Evolutionary conservation across 805 yeast species (phyloP), one percentile per base, ranked within the genome.

Genomic region (Clavispora santaluciae): DNA sequence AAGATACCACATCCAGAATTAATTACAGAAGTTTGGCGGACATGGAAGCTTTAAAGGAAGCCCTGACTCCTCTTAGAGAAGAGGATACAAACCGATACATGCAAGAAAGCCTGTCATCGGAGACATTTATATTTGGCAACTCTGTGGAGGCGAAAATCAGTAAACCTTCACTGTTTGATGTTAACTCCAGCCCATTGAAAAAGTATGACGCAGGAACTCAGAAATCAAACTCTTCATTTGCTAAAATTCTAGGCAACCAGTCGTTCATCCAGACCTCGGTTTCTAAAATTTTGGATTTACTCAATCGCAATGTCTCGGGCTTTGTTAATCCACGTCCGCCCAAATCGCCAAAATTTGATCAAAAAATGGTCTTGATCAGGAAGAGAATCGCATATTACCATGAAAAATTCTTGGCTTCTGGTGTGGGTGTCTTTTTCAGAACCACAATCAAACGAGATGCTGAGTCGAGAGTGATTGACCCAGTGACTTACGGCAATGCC

Each of bases 401-500:
- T 23, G 44, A 49, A 2, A 53, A 44, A 25, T 64, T 72, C 39
- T 51, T 66, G 31, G 43, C 59, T 8, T 57, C 73, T 0, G 45
- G 50, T 8, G 15, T 61, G 1, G 78, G 78, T 4, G 39, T 53
- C 1, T 46, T 64, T 13, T 66, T 76, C 50, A 51, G 72, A 23
- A 58, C 56, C 2, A 63, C 76, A 0, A 42, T 72, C 22, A 60
- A 64, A 39, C 63, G 77, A 50, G 87, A 81, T 48, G 75, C 87
- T 1, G 79, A 78, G 44, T 71, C 76, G 17, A 61, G 87, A 26
- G 70, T 81, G 2, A 70, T 79, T n/a, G 72, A 80, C 38, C 79
- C 86, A 1, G 75, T 66, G 5, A 66, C 71, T 39, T 67, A 73
- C 41, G 86, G 86, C 5, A 79, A 82, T 54, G 76, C 86, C 0